phyloP scores from a whole-genome alignment of 345 rosid genomes.

The Aethionema arabicum region DNA sequence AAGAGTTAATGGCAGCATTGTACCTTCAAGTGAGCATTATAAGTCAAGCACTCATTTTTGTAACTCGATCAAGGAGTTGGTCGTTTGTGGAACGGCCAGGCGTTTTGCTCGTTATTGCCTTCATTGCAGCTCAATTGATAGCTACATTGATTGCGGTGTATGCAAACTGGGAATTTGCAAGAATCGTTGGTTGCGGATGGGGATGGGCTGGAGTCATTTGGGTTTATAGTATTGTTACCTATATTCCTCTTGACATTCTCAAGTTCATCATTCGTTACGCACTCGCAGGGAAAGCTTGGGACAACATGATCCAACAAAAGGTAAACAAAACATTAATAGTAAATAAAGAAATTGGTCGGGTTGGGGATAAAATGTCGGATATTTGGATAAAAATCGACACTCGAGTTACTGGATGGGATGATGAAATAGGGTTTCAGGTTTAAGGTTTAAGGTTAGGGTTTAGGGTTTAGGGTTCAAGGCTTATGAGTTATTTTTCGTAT shows the following conservation, averaged over 20 bases:
- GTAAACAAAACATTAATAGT: conserved; percentile 29
- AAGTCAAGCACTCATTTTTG: conserved; percentile 87
- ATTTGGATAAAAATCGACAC: too few species aligned
- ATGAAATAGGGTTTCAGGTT: too few species aligned
- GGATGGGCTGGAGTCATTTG: conserved; percentile 82
- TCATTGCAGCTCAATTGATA: conserved; percentile 68
- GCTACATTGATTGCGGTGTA: conserved; percentile 67
- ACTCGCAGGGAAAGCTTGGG: conserved; percentile 66
- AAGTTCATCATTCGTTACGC: conserved; percentile 68
- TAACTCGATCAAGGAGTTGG: conserved; percentile 81
- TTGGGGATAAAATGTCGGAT: too few species aligned
- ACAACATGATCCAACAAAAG: conserved; percentile 51
- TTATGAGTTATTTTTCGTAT: too few species aligned
- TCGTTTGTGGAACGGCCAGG: conserved; percentile 74
- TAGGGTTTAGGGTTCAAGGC: too few species aligned
- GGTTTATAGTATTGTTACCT: conserved; percentile 57
- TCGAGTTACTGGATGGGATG: too few species aligned
- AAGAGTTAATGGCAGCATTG: conserved; percentile 68
- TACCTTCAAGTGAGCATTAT: conserved; percentile 90
- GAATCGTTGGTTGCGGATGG: conserved; percentile 74
- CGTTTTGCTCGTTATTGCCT: conserved; percentile 50
- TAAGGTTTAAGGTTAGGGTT: too few species aligned
- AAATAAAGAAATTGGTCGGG: neutral
- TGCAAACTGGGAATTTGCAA: conserved; percentile 65
- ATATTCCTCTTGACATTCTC: conserved; percentile 69